Evolutionary conservation across 2,329 filamentous ascomycete genomes (phyloP).

Genomic region (Pestalotiopsis sp.): DNA sequence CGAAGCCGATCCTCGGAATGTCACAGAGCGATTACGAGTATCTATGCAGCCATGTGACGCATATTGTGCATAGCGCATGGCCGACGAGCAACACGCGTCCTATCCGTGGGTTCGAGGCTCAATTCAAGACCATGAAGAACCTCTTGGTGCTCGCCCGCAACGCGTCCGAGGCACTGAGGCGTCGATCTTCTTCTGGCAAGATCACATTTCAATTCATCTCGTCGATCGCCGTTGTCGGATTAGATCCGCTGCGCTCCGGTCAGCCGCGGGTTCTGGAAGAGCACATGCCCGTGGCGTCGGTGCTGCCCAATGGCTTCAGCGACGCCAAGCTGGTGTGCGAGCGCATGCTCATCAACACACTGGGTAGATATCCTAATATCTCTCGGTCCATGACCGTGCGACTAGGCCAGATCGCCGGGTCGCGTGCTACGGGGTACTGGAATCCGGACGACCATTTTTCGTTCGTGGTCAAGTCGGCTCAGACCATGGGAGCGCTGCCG

Average conservation of each 20-base stretch:
- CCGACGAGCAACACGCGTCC: slow-evolving; percentile 47
- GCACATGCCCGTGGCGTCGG: slow-evolving; percentile 36
- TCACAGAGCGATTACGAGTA: slow-evolving; percentile 35
- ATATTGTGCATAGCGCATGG: slow-evolving; percentile 57
- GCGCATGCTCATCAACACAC: slow-evolving; percentile 49
- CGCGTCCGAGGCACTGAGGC: slow-evolving; percentile 19
- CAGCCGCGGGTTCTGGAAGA: slow-evolving; percentile 42
- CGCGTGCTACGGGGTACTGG: slow-evolving; percentile 52
- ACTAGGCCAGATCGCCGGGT: slow-evolving; percentile 57
- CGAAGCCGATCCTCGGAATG: slow-evolving; percentile 46
- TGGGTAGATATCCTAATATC: slow-evolving; percentile 39
- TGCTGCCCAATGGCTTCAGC: slow-evolving; percentile 50
- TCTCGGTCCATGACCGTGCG: slow-evolving; percentile 48
- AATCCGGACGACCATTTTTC: slow-evolving; percentile 54
- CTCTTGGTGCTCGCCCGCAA: slow-evolving; percentile 46
- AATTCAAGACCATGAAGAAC: slow-evolving; percentile 48
- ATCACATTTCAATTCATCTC: slow-evolving; percentile 43
- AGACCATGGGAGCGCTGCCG: slow-evolving; percentile 45
- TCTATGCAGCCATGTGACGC: slow-evolving; percentile 44
- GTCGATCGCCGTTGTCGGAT: slow-evolving; percentile 40
- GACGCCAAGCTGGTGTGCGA: slow-evolving; percentile 56
- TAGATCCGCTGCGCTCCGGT: slow-evolving; percentile 25
- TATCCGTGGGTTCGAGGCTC: slow-evolving; percentile 41
- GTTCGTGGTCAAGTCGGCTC: slow-evolving; percentile 52
- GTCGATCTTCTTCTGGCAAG: slow-evolving; percentile 11